These are phyloP conservation scores for Trametes maxima DNA, from an alignment of 768 basidiomycete genomes.

Conservation along the genomic window DNA sequence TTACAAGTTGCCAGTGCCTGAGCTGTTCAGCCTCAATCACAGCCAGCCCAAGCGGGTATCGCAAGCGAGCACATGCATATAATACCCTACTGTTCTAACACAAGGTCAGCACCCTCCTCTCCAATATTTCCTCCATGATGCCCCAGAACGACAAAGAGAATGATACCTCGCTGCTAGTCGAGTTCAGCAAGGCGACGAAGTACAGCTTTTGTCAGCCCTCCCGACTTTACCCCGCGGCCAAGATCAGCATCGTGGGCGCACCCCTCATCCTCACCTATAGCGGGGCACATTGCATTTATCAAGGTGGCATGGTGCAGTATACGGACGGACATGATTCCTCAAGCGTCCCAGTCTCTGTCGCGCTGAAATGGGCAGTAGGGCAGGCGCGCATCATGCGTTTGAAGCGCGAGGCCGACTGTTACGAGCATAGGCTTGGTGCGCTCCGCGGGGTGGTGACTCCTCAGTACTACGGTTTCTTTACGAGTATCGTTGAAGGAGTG, in stretches of 20 bases:
- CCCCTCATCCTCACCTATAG: constrained; percentile 16
- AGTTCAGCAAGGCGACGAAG: neutral
- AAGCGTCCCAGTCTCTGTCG: constrained; percentile 13
- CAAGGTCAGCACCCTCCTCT: neutral
- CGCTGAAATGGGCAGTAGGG: constrained; percentile 23
- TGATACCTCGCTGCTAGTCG: neutral
- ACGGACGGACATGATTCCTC: neutral
- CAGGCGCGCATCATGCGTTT: constrained; percentile 28
- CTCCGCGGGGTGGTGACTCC: constrained; percentile 45
- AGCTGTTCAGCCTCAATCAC: neutral
- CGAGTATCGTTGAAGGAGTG: constrained; percentile 30
- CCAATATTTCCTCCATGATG: neutral
- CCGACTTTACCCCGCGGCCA: neutral
- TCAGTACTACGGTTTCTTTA: constrained; percentile 41
- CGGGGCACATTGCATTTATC: constrained; percentile 20
- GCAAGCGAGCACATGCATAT: neutral
- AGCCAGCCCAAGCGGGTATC: neutral
- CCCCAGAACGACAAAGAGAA: neutral
- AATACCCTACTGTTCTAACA: neutral
- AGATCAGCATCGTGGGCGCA: constrained; percentile 5
- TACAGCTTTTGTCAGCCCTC: constrained; percentile 8
- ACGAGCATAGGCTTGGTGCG: constrained; percentile 35
- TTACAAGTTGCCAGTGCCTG: too few relatives aligned
- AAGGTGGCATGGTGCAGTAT: constrained; percentile 4
- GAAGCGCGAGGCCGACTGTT: constrained; percentile 38